These are phyloP conservation scores for Neopestalotiopsis sp. DNA, from an alignment of 2,329 filamentous ascomycete genomes.

Conservation along the genomic window DNA sequence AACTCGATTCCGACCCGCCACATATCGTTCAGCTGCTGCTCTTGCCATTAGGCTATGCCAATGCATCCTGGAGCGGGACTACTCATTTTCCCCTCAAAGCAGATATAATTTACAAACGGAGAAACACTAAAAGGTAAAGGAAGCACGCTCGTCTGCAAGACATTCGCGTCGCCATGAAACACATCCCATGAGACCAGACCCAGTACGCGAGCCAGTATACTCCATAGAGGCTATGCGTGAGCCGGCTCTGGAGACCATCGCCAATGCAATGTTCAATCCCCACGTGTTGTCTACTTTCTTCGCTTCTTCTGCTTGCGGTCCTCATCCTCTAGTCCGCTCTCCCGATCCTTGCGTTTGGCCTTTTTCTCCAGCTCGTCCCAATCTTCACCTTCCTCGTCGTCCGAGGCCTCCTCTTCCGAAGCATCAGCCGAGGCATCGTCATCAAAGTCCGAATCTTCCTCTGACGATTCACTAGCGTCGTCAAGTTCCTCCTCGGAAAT, in stretches of 20 bases:
- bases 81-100: not conserved
- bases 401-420: conserved; percentile 73
- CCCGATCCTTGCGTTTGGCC: conserved; percentile 82
- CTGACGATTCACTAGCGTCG: conserved; percentile 74
- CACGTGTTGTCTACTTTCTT: conserved; percentile 27
- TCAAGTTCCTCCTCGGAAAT: conserved; percentile 87
- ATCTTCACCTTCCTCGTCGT: conserved; percentile 79
- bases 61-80: not conserved
- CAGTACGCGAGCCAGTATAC: not conserved
- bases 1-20: not conserved
- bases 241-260: not conserved
- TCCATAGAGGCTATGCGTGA: not conserved
- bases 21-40: conserved; percentile 6
- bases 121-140: not conserved
- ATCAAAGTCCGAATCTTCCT: conserved; percentile 92
- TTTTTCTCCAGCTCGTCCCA: conserved; percentile 96
- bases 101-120: conserved; percentile 5
- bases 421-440: conserved; percentile 86
- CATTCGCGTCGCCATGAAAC: conserved; percentile 6
- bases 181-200: not conserved
- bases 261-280: conserved; percentile 26
- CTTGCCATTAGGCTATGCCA: not conserved
- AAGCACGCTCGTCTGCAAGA: conserved; percentile 5
- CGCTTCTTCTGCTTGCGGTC: conserved; percentile 70
- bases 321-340: conserved; percentile 74